Evolutionary conservation across 176 grass and related monocot species (phyloP).

Genomic region (Oropetium thomaeum): DNA sequence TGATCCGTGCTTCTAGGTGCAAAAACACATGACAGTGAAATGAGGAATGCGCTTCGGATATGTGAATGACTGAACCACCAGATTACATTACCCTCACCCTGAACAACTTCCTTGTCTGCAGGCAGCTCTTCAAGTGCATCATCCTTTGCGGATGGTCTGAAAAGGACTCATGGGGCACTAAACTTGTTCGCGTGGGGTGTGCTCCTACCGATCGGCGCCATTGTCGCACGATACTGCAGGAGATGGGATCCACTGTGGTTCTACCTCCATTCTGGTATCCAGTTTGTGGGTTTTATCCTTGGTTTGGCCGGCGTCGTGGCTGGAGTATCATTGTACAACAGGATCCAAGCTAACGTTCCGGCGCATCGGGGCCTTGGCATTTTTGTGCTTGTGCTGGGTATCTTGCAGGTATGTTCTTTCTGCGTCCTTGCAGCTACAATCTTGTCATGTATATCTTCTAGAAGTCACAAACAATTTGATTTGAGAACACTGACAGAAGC

Average conservation of each 20-base stretch:
- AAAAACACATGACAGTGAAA: not conserved
- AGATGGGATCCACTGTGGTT: conserved; percentile 87
- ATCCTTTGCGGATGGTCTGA: conserved; percentile 58
- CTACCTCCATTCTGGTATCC: conserved; percentile 81
- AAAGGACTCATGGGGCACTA: conserved; percentile 81
- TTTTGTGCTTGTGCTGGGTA: conserved; percentile 87
- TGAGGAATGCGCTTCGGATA: not conserved
- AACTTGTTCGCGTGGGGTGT: conserved; percentile 91
- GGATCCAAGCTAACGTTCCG: conserved; percentile 68
- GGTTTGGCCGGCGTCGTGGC: conserved; percentile 77
- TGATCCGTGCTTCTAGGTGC: not conserved
- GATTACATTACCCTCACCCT: conserved; percentile 1
- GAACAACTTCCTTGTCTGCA: conserved; percentile 28
- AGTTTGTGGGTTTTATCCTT: conserved; percentile 79
- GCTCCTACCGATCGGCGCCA: conserved; percentile 81
- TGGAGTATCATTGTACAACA: conserved; percentile 74
- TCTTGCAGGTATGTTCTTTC: conserved; percentile 63
- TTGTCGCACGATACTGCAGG: conserved; percentile 76
- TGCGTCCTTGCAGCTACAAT: not conserved
- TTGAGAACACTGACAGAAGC: not conserved
- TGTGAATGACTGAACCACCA: not conserved
- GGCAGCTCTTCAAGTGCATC: conserved; percentile 58
- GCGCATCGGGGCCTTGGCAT: conserved; percentile 87
- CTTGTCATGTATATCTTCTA: not conserved
- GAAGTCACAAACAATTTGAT: not conserved